Evolutionary conservation across 495 filamentous ascomycete genomes (phyloP).

Genomic region (Aspergillus homomorphus): DNA sequence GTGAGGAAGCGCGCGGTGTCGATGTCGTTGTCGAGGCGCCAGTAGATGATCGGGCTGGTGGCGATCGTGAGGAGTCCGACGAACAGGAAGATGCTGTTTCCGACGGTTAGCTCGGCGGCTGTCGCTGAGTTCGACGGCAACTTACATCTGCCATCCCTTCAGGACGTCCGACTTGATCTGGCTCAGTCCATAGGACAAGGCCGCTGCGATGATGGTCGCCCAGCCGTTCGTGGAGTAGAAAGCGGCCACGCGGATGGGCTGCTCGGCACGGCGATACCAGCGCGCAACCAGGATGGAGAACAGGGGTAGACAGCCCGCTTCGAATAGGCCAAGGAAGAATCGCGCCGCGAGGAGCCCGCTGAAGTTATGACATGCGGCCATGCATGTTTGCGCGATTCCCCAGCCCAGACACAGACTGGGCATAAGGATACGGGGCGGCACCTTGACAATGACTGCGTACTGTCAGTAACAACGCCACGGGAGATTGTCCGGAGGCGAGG

Average conservation of each 20-base stretch:
- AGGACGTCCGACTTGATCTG: slow-evolving; percentile 52
- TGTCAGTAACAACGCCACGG: no score
- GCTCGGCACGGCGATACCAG: slow-evolving; percentile 50
- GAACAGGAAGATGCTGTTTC: slow-evolving; percentile 46
- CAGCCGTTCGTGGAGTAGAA: slow-evolving; percentile 52
- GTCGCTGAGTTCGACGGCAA: background rate
- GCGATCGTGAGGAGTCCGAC: slow-evolving; percentile 48
- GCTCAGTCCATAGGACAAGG: slow-evolving; percentile 49
- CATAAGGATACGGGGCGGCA: slow-evolving; percentile 64
- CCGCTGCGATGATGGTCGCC: slow-evolving; percentile 47
- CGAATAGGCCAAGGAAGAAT: slow-evolving; percentile 48
- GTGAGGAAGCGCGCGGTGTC: slow-evolving; percentile 57
- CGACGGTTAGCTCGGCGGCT: no score
- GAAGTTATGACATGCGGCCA: slow-evolving; percentile 47
- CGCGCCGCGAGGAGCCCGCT: slow-evolving; percentile 42
- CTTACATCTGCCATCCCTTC: slow-evolving; percentile 61
- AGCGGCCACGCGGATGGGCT: slow-evolving; percentile 47
- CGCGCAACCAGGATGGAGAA: slow-evolving; percentile 52
- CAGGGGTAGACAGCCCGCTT: slow-evolving; percentile 58
- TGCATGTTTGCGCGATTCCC: slow-evolving; percentile 45
- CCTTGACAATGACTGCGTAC: slow-evolving; percentile 54
- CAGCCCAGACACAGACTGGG: slow-evolving; percentile 53
- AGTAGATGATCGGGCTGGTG: slow-evolving; percentile 42
- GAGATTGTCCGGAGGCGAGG: no score
- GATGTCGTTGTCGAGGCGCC: slow-evolving; percentile 47